Evolutionary conservation across 2,329 filamentous ascomycete genomes (phyloP).

Genomic region (Endoconidiophora polonica): DNA sequence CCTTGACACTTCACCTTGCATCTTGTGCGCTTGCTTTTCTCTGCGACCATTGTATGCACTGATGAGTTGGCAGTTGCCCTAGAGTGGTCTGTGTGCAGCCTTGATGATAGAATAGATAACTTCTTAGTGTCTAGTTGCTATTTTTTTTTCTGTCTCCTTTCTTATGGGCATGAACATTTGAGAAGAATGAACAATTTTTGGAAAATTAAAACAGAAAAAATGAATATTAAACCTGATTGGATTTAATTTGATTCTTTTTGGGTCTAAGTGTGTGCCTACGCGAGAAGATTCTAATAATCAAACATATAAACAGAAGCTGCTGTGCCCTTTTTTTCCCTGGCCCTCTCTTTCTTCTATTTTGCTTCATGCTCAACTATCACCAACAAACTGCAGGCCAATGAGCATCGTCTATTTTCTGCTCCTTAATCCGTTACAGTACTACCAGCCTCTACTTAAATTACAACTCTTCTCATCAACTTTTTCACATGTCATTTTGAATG

Average conservation of each 20-base stretch:
- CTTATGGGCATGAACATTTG: no score
- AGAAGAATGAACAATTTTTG: no score
- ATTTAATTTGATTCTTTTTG: constrained; percentile 1
- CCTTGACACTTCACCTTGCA: constrained; percentile 2
- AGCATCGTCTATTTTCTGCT: not conserved
- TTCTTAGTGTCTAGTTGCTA: no score
- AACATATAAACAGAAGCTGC: constrained; percentile 12
- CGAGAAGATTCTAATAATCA: not conserved
- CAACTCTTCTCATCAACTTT: no score
- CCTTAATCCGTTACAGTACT: not conserved
- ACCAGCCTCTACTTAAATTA: no score
- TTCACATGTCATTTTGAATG: no score
- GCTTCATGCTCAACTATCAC: not conserved
- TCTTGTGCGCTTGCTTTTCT: constrained; percentile 17
- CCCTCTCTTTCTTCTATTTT: constrained; percentile 10
- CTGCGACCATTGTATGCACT: constrained; percentile 39
- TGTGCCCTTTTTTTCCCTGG: constrained; percentile 11
- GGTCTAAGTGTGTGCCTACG: not conserved
- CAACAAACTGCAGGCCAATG: not conserved
- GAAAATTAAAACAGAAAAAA: no score
- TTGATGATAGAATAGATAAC: no score
- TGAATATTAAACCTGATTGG: not conserved
- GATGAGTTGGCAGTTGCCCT: constrained; percentile 27
- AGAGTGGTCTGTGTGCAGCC: constrained; percentile 27
- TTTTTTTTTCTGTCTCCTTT: no score